phyloP scores from a whole-genome alignment of 2,329 filamentous ascomycete species.

The Mycocentrospora acerina region DNA sequence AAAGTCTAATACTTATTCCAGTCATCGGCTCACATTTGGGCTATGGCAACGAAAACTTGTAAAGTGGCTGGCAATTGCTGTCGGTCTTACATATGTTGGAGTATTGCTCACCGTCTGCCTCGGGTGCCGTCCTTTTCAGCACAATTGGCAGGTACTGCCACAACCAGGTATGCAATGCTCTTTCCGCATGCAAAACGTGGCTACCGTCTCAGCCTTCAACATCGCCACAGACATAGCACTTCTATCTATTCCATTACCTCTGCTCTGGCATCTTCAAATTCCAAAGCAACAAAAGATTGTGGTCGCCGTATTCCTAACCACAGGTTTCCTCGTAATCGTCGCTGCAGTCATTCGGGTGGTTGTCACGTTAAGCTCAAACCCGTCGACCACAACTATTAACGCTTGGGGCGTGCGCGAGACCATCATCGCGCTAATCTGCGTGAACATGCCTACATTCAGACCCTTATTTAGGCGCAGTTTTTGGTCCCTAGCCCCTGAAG shows the following conservation, averaged over 20 bases:
- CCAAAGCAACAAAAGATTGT: slow-evolving; percentile 34
- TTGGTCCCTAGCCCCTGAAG: no score
- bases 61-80: slow-evolving; percentile 27
- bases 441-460: slow-evolving; percentile 38
- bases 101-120: slow-evolving; percentile 28
- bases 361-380: slow-evolving; percentile 31
- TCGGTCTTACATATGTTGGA: slow-evolving; percentile 29
- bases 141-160: slow-evolving; percentile 33
- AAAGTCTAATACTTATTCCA: slow-evolving; percentile 34
- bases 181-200: slow-evolving; percentile 32
- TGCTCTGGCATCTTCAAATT: slow-evolving; percentile 38
- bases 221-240: slow-evolving; percentile 37
- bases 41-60: slow-evolving; percentile 33
- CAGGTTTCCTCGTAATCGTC: slow-evolving; percentile 40
- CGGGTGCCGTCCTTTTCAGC: not conserved
- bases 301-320: slow-evolving; percentile 36
- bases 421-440: slow-evolving; percentile 39
- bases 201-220: slow-evolving; percentile 32
- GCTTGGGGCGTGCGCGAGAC: slow-evolving; percentile 44
- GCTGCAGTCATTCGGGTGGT: slow-evolving; percentile 38
- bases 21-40: slow-evolving; percentile 28
- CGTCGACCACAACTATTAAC: slow-evolving; percentile 39
- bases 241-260: slow-evolving; percentile 36
- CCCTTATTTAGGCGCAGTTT: slow-evolving; percentile 32
- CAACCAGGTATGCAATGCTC: slow-evolving; percentile 29